Evolutionary conservation across 441 rosid genomes (phyloP).

Genomic region (Francoa sonchifolia): DNA sequence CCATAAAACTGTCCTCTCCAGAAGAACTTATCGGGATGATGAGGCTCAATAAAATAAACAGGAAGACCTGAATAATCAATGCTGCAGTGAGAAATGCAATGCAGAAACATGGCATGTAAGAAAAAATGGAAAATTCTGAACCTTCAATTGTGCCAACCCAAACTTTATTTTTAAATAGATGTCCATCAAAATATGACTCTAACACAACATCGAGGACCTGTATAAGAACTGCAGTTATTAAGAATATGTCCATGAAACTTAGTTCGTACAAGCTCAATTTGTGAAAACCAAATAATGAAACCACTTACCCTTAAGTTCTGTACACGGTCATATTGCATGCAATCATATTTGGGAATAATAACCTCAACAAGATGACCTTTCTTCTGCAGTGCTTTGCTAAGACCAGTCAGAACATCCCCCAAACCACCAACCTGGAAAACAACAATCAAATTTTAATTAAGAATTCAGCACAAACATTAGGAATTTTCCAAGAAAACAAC

Average conservation of each 20-base stretch:
- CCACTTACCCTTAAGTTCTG: slow-evolving; percentile 51
- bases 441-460: slow-evolving; percentile 6
- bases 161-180: slow-evolving; percentile 64
- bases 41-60: slow-evolving; percentile 91
- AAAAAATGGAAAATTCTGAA: slow-evolving; percentile 15
- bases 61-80: slow-evolving; percentile 66
- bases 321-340: slow-evolving; percentile 78
- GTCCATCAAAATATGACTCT: slow-evolving; percentile 86
- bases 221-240: slow-evolving; percentile 11
- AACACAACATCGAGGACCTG: slow-evolving; percentile 73
- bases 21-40: slow-evolving; percentile 82
- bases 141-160: slow-evolving; percentile 95
- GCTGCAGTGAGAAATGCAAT: slow-evolving; percentile 20
- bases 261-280: slow-evolving; percentile 2
- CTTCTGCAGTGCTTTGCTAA: slow-evolving; percentile 84
- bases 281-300: neutral
- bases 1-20: slow-evolving; percentile 95
- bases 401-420: slow-evolving; percentile 94
- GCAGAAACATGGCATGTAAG: slow-evolving; percentile 6
- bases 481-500: no score
- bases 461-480: neutral
- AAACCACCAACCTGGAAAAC: slow-evolving; percentile 75
- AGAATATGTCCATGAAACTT: neutral
- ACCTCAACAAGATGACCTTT: slow-evolving; percentile 89
- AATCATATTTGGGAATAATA: slow-evolving; percentile 89